Base-by-base conservation (phyloP, 352 stramenopile genomes). In the Achlya hypogyna region DNA sequence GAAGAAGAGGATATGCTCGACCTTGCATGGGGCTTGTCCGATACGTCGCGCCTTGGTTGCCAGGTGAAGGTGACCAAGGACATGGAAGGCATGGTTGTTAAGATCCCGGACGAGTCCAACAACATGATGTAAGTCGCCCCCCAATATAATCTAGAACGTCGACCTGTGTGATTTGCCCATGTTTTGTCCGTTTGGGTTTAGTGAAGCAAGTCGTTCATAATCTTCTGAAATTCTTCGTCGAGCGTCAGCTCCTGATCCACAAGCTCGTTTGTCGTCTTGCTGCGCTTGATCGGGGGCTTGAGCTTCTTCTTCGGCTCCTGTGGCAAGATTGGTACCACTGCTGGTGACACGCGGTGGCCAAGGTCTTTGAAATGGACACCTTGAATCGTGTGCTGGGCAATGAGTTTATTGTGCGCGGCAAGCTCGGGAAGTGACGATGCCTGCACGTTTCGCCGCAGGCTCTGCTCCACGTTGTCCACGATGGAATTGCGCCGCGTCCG, bases 1-100 rank as follows among this genome's bases (percentile, higher is more conserved):
- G 93, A 98, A 58, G 93, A 98, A 67, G 93, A 98, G 63, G 93
- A 98, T 74, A 98, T 98, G 93, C 85, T 98, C 28, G 93, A 98
- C 76, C 69, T 98, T 32, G 93, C 93, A 29, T 96, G 89, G 84
- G 93, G 89, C 0, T 78, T 98, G 62, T 97, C 89, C 6, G 91
- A 98, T 68, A 98, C 93, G 78, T 95, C 90, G 38, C 76, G 91
- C 20, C 71, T 98, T 45, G 89, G 89, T 8, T 98, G 91, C 71
- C 91, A 98, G 70, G 96, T 98, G 63, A 80, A 85, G 27, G 88
- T 97, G 53, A 90, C 84, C 10, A 87, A 91, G 71, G 76, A 85
- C 10, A 80, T 97, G 62, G 86, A 96, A 40, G 87, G 86, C 40
- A 80, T 88, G 62, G 89, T 84, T 22, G 79, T 97, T 59, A 88